phyloP scores from a whole-genome alignment of 768 basidiomycete species.

The Pisolithus orientalis region DNA sequence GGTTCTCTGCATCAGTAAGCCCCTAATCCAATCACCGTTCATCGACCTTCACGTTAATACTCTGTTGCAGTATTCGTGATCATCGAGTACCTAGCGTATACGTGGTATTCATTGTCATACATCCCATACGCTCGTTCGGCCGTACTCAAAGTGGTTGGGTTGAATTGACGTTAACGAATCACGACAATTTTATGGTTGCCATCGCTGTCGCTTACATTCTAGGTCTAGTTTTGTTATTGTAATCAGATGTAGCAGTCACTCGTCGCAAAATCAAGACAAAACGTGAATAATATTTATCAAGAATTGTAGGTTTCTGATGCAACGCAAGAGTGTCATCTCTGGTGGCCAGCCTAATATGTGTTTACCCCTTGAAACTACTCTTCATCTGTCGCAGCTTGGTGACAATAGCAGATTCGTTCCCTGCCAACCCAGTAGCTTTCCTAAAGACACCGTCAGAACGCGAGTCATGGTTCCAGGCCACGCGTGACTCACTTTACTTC shows the following conservation, averaged over 20 bases:
- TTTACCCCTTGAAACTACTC: constrained; percentile 72
- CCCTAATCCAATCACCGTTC: not conserved
- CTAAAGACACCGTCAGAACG: constrained; percentile 29
- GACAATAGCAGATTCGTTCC: constrained; percentile 56
- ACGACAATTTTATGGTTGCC: constrained; percentile 4
- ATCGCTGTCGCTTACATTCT: not conserved
- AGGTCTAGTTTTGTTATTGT: not conserved
- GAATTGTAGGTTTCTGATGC: not conserved
- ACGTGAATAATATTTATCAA: too few species aligned
- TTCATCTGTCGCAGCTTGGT: constrained; percentile 73
- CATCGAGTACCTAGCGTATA: constrained; percentile 86
- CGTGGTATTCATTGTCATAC: constrained; percentile 85
- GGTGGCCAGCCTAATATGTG: constrained; percentile 2
- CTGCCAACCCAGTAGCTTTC: constrained; percentile 37
- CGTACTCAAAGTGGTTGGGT: constrained; percentile 57
- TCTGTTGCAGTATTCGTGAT: constrained; percentile 70
- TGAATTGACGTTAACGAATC: constrained; percentile 17
- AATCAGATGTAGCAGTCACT: too few species aligned
- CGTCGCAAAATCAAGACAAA: too few species aligned
- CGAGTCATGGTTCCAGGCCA: not conserved
- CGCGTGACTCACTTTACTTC: constrained; percentile 52
- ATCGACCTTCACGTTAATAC: not conserved
- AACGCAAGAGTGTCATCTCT: not conserved
- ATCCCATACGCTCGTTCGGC: constrained; percentile 86
- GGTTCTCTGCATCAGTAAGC: constrained; percentile 62